Conservation (phyloP, 2,329 filamentous ascomycete genomes). For the Periconia macrospinosa region DNA sequence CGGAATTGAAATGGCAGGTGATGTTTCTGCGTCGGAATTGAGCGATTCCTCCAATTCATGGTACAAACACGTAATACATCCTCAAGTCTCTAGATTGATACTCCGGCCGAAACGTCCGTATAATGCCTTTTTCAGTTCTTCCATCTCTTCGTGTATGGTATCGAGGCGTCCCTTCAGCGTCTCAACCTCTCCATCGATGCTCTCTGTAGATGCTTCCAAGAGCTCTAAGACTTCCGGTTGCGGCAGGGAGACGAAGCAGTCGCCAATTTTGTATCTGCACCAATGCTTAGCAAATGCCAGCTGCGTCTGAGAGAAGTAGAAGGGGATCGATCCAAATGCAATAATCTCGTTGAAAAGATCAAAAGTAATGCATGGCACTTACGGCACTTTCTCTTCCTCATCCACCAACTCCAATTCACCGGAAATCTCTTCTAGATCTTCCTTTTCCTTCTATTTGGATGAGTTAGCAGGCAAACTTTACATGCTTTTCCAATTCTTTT, state of each 20-base stretch:
- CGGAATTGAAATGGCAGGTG: background rate
- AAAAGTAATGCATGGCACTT: conserved; percentile 42
- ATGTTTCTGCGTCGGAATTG: background rate
- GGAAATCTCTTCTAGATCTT: conserved; percentile 91
- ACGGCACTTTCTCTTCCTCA: conserved; percentile 93
- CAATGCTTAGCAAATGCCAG: background rate
- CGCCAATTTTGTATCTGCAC: conserved; percentile 89
- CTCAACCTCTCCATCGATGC: conserved; percentile 75
- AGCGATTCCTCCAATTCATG: background rate
- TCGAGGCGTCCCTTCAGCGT: conserved; percentile 76
- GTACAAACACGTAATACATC: background rate
- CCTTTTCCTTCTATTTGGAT: conserved; percentile 83
- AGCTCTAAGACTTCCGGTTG: conserved; percentile 85
- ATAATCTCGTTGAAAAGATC: background rate
- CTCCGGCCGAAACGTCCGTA: conserved; percentile 95
- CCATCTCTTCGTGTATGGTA: conserved; percentile 81
- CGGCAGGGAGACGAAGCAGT: conserved; percentile 88
- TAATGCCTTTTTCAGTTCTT: conserved; percentile 82
- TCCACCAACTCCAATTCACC: conserved; percentile 92
- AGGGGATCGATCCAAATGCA: background rate
- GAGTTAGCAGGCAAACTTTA: background rate
- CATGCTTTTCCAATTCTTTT: no score
- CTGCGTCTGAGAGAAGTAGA: background rate
- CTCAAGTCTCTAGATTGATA: conserved; percentile 88
- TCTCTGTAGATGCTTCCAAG: conserved; percentile 69